Evolutionary conservation across 148 eudicot species (phyloP).

Genomic region (Linanthus parryae): DNA sequence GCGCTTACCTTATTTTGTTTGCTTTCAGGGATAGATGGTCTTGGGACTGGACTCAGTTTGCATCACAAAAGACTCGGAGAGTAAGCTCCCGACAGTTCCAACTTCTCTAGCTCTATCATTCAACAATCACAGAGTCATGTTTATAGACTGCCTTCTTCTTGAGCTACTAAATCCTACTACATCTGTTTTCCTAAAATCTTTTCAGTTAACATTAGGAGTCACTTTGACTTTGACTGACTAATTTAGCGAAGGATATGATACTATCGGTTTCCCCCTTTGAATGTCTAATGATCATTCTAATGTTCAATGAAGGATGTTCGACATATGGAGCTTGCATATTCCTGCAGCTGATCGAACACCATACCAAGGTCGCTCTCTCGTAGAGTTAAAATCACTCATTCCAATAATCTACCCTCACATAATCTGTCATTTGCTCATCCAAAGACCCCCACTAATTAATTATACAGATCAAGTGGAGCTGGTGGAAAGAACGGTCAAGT

Average conservation of each 20-base stretch:
- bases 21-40: constrained; percentile 49
- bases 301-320: constrained; percentile 42
- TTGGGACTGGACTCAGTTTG: constrained; percentile 45
- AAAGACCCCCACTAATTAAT: background rate
- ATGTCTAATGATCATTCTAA: background rate
- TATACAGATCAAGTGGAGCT: constrained; percentile 45
- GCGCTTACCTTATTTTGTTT: background rate
- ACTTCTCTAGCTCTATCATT: background rate
- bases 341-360: constrained; percentile 56
- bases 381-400: background rate
- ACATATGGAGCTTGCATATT: constrained; percentile 66
- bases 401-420: background rate
- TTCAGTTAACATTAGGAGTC: background rate
- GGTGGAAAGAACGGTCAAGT: constrained; percentile 41
- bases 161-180: background rate
- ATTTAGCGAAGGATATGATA: background rate
- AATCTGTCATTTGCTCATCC: background rate
- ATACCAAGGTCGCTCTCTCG: constrained; percentile 38
- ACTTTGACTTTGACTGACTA: background rate
- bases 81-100: constrained; percentile 26
- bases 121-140: background rate
- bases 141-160: background rate
- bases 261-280: background rate
- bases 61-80: constrained; percentile 46
- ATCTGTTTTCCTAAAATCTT: background rate